Evolutionary conservation across 495 filamentous ascomycete genomes (phyloP), one percentile per base, ranked within the genome.

Genomic region (Hapsidospora chrysogenum): DNA sequence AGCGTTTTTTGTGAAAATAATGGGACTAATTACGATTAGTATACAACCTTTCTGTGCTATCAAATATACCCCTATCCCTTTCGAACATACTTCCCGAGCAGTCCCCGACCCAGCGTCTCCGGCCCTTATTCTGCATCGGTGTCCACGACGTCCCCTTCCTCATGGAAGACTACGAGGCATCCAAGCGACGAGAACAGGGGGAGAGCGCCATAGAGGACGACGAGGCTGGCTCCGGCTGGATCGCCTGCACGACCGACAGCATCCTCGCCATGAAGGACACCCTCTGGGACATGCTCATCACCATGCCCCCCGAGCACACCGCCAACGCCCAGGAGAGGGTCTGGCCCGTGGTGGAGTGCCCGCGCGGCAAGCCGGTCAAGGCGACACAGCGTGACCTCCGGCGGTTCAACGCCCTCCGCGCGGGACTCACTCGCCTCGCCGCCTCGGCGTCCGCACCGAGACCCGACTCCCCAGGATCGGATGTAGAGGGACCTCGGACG

Each of bases 171-270:
- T 49, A 60, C 19, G 55, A 54, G 9, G 46, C 53, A 13, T 43
- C 53, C 27, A 61, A 57, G 33, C 44, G 48, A 9, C 41, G 33
- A 3, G 35, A 32, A 32, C 39, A 31, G 31, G 47, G 38, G 9
- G 43, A 37, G 23, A 37, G 16, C 33, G 35, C 38, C 35, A 39
- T 48, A 9, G 47, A 52, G 20, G 26, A 33, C 31, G 56, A 63
- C 9, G 76, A 76, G 23, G 50, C 56, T 16, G 66, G 69, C 9
- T 62, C 70, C 1, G 76, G 81, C 9, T 96, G 85, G 86, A 71
- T 93, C 30, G 89, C 89, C 1, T 95, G 86, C 52, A 89, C 86
- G 20, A 96, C 89, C 16, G 89, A 97, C 52, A 85, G 76, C 46
- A 80, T 97, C 35, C 66, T 97, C 23, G 72, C 69, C 38, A 78